Conservation (phyloP, 129 eudicot species). For the Oenanthe sinensis region DNA sequence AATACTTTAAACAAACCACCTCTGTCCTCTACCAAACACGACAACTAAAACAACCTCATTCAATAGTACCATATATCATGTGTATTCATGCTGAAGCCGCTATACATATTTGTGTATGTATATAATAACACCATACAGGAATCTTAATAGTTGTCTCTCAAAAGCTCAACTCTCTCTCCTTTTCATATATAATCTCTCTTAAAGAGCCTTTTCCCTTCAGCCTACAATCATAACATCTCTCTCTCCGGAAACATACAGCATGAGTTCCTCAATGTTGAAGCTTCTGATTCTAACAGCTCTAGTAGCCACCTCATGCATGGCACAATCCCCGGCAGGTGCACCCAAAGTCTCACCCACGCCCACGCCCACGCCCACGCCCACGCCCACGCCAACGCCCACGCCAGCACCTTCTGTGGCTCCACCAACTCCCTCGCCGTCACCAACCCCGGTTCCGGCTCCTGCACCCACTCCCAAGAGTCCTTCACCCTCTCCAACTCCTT, state of each 20-base stretch:
- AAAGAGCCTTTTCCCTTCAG: not conserved
- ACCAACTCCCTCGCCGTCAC: conserved; percentile 35
- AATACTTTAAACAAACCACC: not conserved
- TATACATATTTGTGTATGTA: not conserved
- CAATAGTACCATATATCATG: not conserved
- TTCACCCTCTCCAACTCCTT: not conserved
- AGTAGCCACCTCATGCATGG: conserved; percentile 47
- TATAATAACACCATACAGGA: not conserved
- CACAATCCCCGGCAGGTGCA: conserved; percentile 62
- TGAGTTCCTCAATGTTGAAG: conserved; percentile 30
- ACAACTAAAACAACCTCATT: not conserved
- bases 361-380: conserved; percentile 50
- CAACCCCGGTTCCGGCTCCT: conserved; percentile 30
- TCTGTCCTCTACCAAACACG: not conserved
- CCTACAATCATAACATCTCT: not conserved
- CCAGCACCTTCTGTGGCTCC: conserved; percentile 41
- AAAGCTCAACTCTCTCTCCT: not conserved
- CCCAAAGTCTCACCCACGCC: conserved; percentile 56
- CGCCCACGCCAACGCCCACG: conserved; percentile 47
- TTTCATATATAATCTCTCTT: conserved; percentile 10
- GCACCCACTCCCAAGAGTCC: conserved; percentile 25
- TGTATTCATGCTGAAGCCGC: not conserved
- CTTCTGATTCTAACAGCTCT: conserved; percentile 38
- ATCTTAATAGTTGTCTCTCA: conserved; percentile 11
- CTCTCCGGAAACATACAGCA: conserved; percentile 7